Evolutionary conservation across 768 basidiomycete species (phyloP).

Genomic region (Postia placenta): DNA sequence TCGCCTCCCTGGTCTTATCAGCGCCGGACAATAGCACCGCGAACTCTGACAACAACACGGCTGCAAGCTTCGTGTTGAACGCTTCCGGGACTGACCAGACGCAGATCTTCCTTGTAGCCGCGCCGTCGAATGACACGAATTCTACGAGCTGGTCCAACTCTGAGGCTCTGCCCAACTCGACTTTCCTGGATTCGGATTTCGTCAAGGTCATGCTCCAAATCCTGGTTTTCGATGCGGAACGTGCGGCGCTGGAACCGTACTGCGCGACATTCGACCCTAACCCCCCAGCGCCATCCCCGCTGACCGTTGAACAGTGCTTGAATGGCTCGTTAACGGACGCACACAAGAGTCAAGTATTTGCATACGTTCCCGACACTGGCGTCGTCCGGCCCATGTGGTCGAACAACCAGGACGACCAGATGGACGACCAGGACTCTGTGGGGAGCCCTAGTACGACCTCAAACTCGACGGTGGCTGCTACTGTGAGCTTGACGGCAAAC

Average conservation of each 20-base stretch:
- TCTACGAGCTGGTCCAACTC: slow-evolving; percentile 19
- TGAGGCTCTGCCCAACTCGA: slow-evolving; percentile 11
- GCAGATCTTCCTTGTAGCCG: slow-evolving; percentile 22
- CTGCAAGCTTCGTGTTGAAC: slow-evolving; percentile 23
- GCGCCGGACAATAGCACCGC: slow-evolving; percentile 16
- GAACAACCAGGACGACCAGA: slow-evolving; percentile 20
- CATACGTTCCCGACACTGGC: slow-evolving; percentile 43
- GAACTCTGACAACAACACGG: slow-evolving; percentile 8
- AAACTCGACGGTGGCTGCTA: neutral
- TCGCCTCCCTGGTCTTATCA: slow-evolving; percentile 37
- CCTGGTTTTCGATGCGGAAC: slow-evolving; percentile 34
- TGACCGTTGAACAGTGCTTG: slow-evolving; percentile 44
- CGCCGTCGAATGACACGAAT: slow-evolving; percentile 13
- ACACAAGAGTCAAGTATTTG: slow-evolving; percentile 53
- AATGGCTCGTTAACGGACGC: slow-evolving; percentile 12
- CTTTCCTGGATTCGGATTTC: slow-evolving; percentile 1
- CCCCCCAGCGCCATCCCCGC: slow-evolving; percentile 39
- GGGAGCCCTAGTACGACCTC: slow-evolving; percentile 2
- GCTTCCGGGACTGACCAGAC: slow-evolving; percentile 25
- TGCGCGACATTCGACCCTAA: slow-evolving; percentile 61
- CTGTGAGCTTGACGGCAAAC: neutral
- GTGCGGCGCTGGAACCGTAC: slow-evolving; percentile 32
- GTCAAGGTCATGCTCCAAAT: slow-evolving; percentile 37
- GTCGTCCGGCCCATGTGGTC: slow-evolving; percentile 49
- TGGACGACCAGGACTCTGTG: slow-evolving; percentile 6